Evolutionary conservation across 1,139 yeast genomes (phyloP).

Genomic region (Suhomyces anneliseae): DNA sequence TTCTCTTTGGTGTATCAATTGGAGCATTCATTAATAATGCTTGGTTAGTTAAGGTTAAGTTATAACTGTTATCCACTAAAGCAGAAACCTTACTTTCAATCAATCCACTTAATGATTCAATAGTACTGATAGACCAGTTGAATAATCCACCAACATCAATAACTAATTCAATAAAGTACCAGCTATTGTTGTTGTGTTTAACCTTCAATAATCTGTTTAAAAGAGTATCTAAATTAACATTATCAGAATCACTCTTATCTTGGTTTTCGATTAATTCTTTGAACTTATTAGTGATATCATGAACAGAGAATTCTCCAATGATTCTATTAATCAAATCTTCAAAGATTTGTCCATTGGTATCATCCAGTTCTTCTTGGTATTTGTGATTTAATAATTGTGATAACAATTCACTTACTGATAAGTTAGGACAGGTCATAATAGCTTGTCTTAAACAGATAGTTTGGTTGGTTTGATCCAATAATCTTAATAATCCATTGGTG

Average conservation of each 20-base stretch:
- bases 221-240: constrained; percentile 43
- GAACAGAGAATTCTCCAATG: constrained; percentile 56
- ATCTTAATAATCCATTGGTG: constrained; percentile 53
- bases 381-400: constrained; percentile 42
- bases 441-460: constrained; percentile 78
- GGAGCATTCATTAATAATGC: constrained; percentile 33
- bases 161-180: constrained; percentile 59
- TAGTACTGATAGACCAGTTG: constrained; percentile 54
- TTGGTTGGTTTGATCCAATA: constrained; percentile 40
- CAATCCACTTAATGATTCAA: constrained; percentile 43
- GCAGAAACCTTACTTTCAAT: constrained; percentile 52
- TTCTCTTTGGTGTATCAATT: constrained; percentile 16
- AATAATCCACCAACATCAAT: constrained; percentile 75
- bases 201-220: constrained; percentile 29
- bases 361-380: constrained; percentile 24
- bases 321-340: constrained; percentile 68
- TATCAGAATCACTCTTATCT: constrained; percentile 13
- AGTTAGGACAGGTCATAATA: constrained; percentile 70
- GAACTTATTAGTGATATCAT: constrained; percentile 43
- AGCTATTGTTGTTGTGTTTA: constrained; percentile 43
- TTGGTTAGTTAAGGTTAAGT: constrained; percentile 57
- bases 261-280: constrained; percentile 22
- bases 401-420: constrained; percentile 63
- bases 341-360: constrained; percentile 63
- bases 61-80: constrained; percentile 51